phyloP scores from a whole-genome alignment of 2,329 filamentous ascomycete genomes.

The Alternaria solani region DNA sequence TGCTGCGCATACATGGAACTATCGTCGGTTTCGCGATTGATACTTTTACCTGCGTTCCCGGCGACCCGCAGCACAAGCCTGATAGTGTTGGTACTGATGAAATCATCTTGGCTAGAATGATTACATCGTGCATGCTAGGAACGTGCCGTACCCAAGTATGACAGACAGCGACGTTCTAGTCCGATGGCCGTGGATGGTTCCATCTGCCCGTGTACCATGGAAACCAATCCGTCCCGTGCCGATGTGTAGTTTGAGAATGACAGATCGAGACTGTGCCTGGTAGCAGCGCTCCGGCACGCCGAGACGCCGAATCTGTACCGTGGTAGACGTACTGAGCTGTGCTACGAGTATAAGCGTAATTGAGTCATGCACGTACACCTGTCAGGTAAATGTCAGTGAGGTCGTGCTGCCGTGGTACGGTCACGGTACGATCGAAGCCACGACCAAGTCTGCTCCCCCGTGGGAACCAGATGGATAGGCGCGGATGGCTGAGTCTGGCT shows the following conservation, averaged over 20 bases:
- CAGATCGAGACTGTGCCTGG: background rate
- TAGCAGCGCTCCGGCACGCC: conserved; percentile 6
- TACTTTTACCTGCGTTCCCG: background rate
- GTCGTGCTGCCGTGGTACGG: background rate
- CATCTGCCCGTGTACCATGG: background rate
- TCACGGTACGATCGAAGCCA: background rate
- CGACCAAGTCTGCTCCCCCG: background rate
- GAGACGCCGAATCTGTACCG: conserved; percentile 1
- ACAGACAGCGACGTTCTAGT: conserved; percentile 1
- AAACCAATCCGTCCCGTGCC: conserved; percentile 1
- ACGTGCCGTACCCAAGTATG: background rate
- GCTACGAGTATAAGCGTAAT: background rate
- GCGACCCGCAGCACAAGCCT: background rate
- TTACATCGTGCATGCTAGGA: background rate
- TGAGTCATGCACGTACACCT: conserved; percentile 3
- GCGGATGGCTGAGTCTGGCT: background rate
- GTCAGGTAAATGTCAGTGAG: background rate
- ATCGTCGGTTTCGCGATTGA: background rate
- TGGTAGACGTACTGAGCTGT: background rate
- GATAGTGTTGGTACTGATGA: background rate
- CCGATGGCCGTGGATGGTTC: background rate
- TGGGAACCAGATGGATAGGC: background rate
- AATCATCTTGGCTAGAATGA: background rate
- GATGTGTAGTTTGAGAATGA: conserved; percentile 5
- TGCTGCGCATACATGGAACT: background rate